These are phyloP conservation scores for Annulohypoxylon bovei DNA, from an alignment of 495 filamentous ascomycete species.

Conservation along the genomic window DNA sequence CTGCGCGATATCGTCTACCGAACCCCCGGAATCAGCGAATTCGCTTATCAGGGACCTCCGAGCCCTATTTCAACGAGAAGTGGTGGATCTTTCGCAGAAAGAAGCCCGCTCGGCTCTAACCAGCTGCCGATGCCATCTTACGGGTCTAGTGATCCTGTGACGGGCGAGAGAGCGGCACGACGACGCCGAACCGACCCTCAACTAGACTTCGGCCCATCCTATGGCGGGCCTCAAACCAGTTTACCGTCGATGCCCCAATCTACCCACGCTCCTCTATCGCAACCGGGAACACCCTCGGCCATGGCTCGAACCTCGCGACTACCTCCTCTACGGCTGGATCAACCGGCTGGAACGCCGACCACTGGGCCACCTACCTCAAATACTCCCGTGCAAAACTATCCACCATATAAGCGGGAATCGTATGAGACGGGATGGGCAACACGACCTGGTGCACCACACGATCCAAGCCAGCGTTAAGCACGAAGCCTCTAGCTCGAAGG, in stretches of 20 bases:
- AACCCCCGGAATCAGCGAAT: constrained; percentile 61
- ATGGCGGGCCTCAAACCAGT: constrained; percentile 45
- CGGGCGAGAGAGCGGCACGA: constrained; percentile 55
- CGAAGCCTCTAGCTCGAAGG: constrained; percentile 1
- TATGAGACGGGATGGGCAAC: constrained; percentile 61
- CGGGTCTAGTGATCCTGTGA: constrained; percentile 40
- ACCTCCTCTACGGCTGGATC: constrained; percentile 57
- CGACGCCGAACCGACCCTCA: constrained; percentile 58
- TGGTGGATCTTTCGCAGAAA: constrained; percentile 48
- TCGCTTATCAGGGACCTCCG: constrained; percentile 58
- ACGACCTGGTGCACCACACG: constrained; percentile 44
- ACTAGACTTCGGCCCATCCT: constrained; percentile 51
- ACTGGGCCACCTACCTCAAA: constrained; percentile 39
- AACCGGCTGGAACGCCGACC: constrained; percentile 46
- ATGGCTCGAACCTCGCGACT: constrained; percentile 52
- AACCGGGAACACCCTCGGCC: constrained; percentile 54
- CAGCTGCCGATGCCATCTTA: constrained; percentile 37
- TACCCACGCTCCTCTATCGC: constrained; percentile 49
- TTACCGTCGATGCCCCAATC: constrained; percentile 52
- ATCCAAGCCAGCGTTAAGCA: constrained; percentile 38
- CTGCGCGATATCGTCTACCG: constrained; percentile 70
- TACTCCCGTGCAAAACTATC: constrained; percentile 44
- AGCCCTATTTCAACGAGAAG: constrained; percentile 54
- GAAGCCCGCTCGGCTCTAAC: constrained; percentile 44
- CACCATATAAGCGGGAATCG: constrained; percentile 45